Percentiles rank a stretch among this genome's conserved stretches.
These are phyloP conservation scores for Globisporangium yorkense DNA, from an alignment of 352 stramenopile genomes.

Conservation along the genomic window DNA sequence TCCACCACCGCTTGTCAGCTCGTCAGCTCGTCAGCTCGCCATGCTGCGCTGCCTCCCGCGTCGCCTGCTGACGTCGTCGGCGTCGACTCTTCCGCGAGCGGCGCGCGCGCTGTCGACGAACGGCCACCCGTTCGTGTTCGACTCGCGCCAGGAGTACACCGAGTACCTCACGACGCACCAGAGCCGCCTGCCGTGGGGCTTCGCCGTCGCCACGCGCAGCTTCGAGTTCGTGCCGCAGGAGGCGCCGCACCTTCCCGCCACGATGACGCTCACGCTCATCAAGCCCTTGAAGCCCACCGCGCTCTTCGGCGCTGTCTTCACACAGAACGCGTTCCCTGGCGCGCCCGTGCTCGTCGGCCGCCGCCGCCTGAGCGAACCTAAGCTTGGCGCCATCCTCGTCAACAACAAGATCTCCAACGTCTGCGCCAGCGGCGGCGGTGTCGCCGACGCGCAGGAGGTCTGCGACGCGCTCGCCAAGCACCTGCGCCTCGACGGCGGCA, in stretches of 20 bases:
- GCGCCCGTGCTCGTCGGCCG: conserved; percentile 89
- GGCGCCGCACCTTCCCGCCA: conserved; percentile 63
- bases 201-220: conserved; percentile 71
- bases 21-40: neutral
- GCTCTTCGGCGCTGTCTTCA: conserved; percentile 89
- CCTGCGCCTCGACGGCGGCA: conserved; percentile 78
- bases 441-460: conserved; percentile 91
- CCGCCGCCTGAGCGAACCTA: conserved; percentile 82
- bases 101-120: conserved; percentile 36
- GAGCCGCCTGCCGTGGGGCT: conserved; percentile 82
- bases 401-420: conserved; percentile 99
- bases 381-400: conserved; percentile 93
- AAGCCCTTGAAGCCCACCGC: conserved; percentile 77
- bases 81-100: conserved; percentile 14
- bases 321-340: conserved; percentile 87
- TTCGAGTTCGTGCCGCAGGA: conserved; percentile 85
- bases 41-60: conserved; percentile 13
- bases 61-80: neutral
- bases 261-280: conserved; percentile 89
- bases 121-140: conserved; percentile 67
- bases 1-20: neutral
- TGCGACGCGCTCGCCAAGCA: conserved; percentile 90
- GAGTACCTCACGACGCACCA: conserved; percentile 71
- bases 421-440: conserved; percentile 90
- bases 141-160: conserved; percentile 78